phyloP scores from a whole-genome alignment of 768 basidiomycete genomes.

The Phanerochaete carnosa region DNA sequence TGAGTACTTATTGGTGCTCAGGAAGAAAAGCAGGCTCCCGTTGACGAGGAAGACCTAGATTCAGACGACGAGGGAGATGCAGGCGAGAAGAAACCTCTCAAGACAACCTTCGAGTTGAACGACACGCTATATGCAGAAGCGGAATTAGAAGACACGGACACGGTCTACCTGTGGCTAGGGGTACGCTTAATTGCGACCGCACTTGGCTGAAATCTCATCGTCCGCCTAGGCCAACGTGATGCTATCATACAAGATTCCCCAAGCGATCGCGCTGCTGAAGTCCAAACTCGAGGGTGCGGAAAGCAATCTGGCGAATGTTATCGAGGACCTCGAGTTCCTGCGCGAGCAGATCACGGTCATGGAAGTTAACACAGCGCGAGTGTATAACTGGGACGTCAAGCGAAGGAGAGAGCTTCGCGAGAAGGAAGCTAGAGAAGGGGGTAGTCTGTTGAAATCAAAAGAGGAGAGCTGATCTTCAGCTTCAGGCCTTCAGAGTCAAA shows the following conservation, averaged over 20 bases:
- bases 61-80: constrained; percentile 47
- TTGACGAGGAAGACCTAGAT: constrained; percentile 37
- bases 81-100: constrained; percentile 50
- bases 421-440: constrained; percentile 30
- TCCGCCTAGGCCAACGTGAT: constrained; percentile 86
- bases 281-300: constrained; percentile 76
- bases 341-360: constrained; percentile 95
- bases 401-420: constrained; percentile 59
- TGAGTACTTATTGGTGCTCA: constrained; percentile 23
- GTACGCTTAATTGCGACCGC: constrained; percentile 43
- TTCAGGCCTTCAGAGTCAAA: too few relatives aligned
- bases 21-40: constrained; percentile 56
- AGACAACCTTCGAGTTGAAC: constrained; percentile 91
- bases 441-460: constrained; percentile 1
- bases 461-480: neutral
- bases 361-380: constrained; percentile 92
- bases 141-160: constrained; percentile 79
- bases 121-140: constrained; percentile 95
- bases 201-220: neutral
- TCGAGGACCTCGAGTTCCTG: constrained; percentile 90
- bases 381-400: constrained; percentile 97
- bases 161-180: constrained; percentile 94
- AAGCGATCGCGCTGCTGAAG: constrained; percentile 69
- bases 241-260: constrained; percentile 86
- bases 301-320: constrained; percentile 56